A percentile compares a stretch with the other conserved stretches of the same genome.
Evolutionary conservation across 106 monocot species (phyloP).

Genomic region (Cymbidium sinense): DNA sequence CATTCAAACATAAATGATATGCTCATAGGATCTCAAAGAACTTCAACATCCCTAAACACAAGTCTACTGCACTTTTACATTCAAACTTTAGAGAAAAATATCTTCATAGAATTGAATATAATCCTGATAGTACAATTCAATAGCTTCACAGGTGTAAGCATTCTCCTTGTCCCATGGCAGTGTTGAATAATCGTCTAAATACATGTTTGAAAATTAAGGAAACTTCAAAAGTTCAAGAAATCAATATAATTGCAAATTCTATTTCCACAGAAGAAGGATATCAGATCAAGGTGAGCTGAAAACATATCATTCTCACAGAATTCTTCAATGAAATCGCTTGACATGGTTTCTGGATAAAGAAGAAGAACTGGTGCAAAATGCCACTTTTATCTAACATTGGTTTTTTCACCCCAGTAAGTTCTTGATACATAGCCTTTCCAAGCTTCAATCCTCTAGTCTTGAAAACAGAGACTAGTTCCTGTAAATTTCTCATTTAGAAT

Average conservation of each 20-base stretch:
- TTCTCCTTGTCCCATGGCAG: conserved; percentile 70
- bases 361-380: conserved; percentile 89
- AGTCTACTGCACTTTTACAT: neutral
- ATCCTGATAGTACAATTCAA: conserved; percentile 97
- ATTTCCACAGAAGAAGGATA: conserved; percentile 62
- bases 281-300: conserved; percentile 70
- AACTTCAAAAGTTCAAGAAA: neutral
- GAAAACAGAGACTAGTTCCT: conserved; percentile 63
- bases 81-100: neutral
- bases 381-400: conserved; percentile 51
- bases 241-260: neutral
- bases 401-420: conserved; percentile 71
- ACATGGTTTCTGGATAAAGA: conserved; percentile 95
- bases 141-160: conserved; percentile 51
- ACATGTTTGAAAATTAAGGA: conserved; percentile 85
- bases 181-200: conserved; percentile 51
- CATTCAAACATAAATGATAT: neutral
- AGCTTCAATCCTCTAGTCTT: conserved; percentile 70
- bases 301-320: conserved; percentile 80
- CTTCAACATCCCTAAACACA: neutral
- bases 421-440: conserved; percentile 75
- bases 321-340: conserved; percentile 95
- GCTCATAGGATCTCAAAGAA: neutral
- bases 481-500: conserved; percentile 5
- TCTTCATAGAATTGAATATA: conserved; percentile 1